A percentile compares a stretch with the other conserved stretches of the same genome.
Conservation (phyloP, 2,329 filamentous ascomycete genomes). For the Cylindrodendrum hubeiense region DNA sequence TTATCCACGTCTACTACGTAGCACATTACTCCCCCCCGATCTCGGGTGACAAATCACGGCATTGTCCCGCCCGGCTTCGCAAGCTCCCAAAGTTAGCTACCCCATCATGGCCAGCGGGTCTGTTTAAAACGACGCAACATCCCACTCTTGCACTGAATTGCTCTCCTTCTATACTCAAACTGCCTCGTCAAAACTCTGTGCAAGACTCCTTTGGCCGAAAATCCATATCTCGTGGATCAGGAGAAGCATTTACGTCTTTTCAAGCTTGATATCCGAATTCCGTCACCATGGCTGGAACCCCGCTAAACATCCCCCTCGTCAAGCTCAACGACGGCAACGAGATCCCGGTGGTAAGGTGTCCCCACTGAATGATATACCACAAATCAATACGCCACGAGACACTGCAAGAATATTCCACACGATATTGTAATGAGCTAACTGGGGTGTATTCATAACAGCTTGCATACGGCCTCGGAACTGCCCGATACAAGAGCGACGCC, state of each 20-base stretch:
- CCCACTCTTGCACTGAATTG: slow-evolving; percentile 13
- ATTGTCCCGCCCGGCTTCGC: slow-evolving; percentile 33
- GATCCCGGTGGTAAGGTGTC: slow-evolving; percentile 72
- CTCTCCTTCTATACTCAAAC: neutral
- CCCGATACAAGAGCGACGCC: slow-evolving; percentile 66
- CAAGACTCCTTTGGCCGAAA: neutral
- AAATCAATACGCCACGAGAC: neutral
- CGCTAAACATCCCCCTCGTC: slow-evolving; percentile 63
- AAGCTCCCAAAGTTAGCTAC: slow-evolving; percentile 14
- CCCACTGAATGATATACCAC: neutral
- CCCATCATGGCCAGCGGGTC: slow-evolving; percentile 9
- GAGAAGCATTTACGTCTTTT: neutral
- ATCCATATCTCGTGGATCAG: too few relatives aligned
- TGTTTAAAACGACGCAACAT: slow-evolving; percentile 18
- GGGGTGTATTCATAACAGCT: slow-evolving; percentile 62
- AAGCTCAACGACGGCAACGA: slow-evolving; percentile 81
- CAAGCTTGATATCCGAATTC: neutral
- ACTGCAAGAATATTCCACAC: neutral
- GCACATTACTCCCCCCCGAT: neutral
- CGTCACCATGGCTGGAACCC: slow-evolving; percentile 28
- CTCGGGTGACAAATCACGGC: slow-evolving; percentile 31
- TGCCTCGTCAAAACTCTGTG: neutral
- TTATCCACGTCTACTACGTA: neutral
- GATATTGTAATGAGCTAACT: neutral
- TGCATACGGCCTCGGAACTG: slow-evolving; percentile 79